phyloP scores from a whole-genome alignment of 2,329 filamentous ascomycete species.

The Epichloe baconii region DNA sequence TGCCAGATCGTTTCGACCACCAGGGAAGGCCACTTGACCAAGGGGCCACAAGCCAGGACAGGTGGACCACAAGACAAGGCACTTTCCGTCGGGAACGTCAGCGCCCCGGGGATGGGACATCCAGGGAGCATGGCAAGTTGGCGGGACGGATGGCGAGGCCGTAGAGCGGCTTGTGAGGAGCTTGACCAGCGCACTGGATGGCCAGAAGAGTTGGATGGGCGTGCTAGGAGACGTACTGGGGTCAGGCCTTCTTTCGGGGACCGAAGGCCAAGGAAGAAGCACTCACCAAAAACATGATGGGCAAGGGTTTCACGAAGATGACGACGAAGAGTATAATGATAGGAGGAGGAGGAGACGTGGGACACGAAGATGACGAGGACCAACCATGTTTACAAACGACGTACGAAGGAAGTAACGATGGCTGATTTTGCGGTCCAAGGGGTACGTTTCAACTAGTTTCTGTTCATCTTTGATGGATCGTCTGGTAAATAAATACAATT shows the following conservation, averaged over 20 bases:
- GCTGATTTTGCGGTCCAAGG: no score
- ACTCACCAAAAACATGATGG: neutral
- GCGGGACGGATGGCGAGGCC: conserved; percentile 27
- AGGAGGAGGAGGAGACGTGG: neutral
- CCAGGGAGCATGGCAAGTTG: conserved; percentile 31
- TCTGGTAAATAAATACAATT: no score
- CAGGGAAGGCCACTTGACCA: conserved; percentile 27
- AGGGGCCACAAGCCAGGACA: conserved; percentile 7
- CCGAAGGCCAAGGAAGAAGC: conserved; percentile 3
- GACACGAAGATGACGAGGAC: neutral
- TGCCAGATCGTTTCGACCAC: conserved; percentile 35
- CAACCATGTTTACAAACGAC: no score
- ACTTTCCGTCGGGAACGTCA: conserved; percentile 27
- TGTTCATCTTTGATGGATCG: no score
- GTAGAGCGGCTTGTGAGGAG: conserved; percentile 22
- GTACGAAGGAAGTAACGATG: no score
- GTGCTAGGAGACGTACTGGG: conserved; percentile 19
- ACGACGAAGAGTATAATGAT: conserved; percentile 8
- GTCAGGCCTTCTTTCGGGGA: conserved; percentile 8
- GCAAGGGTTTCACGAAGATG: conserved; percentile 8
- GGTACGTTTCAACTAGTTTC: no score
- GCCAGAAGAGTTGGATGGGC: conserved; percentile 18
- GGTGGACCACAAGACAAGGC: conserved; percentile 26
- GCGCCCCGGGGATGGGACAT: conserved; percentile 22
- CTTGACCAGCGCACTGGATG: conserved; percentile 17